A percentile compares a stretch with the other conserved stretches of the same genome.
Evolutionary conservation across 1,139 yeast species (phyloP).

Genomic region (Arxiozyma slooffiae): DNA sequence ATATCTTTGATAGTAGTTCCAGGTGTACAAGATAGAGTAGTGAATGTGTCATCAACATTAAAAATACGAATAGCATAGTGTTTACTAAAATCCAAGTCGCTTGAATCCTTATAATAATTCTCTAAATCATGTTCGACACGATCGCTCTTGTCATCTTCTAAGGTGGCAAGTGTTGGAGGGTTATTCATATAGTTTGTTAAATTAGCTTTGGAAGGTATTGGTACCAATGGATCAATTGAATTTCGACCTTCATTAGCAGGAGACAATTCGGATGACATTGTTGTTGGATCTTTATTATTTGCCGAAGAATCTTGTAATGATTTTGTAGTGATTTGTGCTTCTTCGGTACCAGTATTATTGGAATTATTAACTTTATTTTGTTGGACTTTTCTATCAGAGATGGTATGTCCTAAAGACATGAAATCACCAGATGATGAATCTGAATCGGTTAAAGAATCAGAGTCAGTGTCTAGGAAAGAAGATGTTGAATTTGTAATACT

Average conservation of each 20-base stretch:
- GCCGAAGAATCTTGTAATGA: background rate
- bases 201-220: background rate
- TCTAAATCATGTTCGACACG: conserved; percentile 29
- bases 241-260: background rate
- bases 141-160: conserved; percentile 32
- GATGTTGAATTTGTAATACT: background rate
- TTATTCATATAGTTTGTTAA: background rate
- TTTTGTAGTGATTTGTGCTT: background rate
- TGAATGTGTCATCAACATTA: conserved; percentile 71
- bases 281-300: background rate
- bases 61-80: conserved; percentile 50
- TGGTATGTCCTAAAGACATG: conserved; percentile 5
- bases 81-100: conserved; percentile 25
- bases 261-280: conserved; percentile 7
- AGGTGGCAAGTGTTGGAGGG: conserved; percentile 2
- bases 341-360: background rate
- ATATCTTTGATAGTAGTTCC: conserved; percentile 73
- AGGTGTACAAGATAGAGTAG: conserved; percentile 62
- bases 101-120: conserved; percentile 28
- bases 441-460: conserved; percentile 6
- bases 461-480: conserved; percentile 5
- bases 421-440: conserved; percentile 4
- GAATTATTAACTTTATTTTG: background rate
- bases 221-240: background rate
- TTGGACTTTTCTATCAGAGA: background rate